Evolutionary conservation across 805 yeast genomes (phyloP).

Genomic region (Candida yuanshanica): DNA sequence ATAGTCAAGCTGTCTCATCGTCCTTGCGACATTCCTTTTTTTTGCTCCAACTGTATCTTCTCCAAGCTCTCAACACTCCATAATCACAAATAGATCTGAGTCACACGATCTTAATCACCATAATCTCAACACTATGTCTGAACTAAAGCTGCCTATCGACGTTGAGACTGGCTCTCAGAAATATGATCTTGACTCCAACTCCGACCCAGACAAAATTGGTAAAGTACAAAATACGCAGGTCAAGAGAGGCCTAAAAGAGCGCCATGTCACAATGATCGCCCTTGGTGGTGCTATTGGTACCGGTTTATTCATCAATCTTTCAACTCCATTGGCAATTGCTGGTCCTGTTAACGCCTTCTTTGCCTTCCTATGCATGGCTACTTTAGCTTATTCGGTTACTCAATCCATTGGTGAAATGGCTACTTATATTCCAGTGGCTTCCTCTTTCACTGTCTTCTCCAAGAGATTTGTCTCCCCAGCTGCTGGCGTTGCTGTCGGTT

Average conservation of each 20-base stretch:
- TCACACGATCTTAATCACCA: neutral
- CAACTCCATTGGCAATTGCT: conserved; percentile 46
- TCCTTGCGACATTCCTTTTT: too few species aligned
- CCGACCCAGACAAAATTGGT: conserved; percentile 11
- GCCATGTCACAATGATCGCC: conserved; percentile 73
- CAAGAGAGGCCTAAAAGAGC: conserved; percentile 53
- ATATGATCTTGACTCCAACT: conserved; percentile 16
- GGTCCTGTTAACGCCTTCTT: conserved; percentile 70
- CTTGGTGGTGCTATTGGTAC: conserved; percentile 80
- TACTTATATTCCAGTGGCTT: conserved; percentile 62
- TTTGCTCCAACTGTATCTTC: too few species aligned
- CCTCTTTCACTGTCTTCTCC: conserved; percentile 66
- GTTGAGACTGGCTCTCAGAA: neutral
- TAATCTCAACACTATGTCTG: neutral
- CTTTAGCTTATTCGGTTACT: conserved; percentile 59
- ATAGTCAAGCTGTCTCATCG: too few species aligned
- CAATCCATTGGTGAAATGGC: conserved; percentile 81
- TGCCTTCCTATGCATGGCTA: conserved; percentile 60
- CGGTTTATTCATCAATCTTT: conserved; percentile 65
- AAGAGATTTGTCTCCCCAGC: conserved; percentile 66
- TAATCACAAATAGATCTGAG: too few species aligned
- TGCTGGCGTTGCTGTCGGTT: conserved; percentile 66
- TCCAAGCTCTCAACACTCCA: too few species aligned
- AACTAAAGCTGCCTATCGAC: neutral
- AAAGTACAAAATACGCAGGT: conserved; percentile 37